phyloP scores from a whole-genome alignment of 2,329 filamentous ascomycete species.

The Hypomyces perniciosus region DNA sequence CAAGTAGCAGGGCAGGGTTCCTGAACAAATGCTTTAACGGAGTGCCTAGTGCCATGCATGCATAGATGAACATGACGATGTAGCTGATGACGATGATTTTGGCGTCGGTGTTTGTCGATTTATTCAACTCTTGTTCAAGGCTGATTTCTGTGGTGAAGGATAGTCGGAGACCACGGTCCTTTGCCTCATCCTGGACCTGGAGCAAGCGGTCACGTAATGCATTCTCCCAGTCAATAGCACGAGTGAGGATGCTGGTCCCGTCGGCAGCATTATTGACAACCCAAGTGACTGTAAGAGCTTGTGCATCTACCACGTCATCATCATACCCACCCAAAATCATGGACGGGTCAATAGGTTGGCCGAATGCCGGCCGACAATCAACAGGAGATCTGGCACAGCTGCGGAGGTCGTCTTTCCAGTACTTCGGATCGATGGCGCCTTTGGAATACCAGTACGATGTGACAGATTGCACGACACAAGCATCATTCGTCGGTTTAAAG shows the following conservation, averaged over 20 bases:
- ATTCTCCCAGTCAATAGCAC: constrained; percentile 85
- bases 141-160: constrained; percentile 96
- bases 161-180: constrained; percentile 69
- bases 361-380: constrained; percentile 79
- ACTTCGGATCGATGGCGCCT: constrained; percentile 31
- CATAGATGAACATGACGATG: constrained; percentile 97
- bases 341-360: constrained; percentile 78
- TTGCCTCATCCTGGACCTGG: constrained; percentile 74
- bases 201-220: constrained; percentile 68
- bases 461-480: constrained; percentile 90
- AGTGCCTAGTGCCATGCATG: constrained; percentile 84
- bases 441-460: constrained; percentile 77
- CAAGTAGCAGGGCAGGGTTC: constrained; percentile 77
- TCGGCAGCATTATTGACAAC: constrained; percentile 83
- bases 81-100: constrained; percentile 97
- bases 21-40: constrained; percentile 71
- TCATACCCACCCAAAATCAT: constrained; percentile 81
- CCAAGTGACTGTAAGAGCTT: constrained; percentile 87
- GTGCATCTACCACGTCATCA: constrained; percentile 62
- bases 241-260: constrained; percentile 61
- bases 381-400: constrained; percentile 76
- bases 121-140: constrained; percentile 91
- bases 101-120: constrained; percentile 95
- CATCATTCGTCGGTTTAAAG: constrained; percentile 85
- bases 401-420: constrained; percentile 67